Evolutionary conservation across 495 filamentous ascomycete genomes (phyloP).

Genomic region (Corynascus novoguineensis): DNA sequence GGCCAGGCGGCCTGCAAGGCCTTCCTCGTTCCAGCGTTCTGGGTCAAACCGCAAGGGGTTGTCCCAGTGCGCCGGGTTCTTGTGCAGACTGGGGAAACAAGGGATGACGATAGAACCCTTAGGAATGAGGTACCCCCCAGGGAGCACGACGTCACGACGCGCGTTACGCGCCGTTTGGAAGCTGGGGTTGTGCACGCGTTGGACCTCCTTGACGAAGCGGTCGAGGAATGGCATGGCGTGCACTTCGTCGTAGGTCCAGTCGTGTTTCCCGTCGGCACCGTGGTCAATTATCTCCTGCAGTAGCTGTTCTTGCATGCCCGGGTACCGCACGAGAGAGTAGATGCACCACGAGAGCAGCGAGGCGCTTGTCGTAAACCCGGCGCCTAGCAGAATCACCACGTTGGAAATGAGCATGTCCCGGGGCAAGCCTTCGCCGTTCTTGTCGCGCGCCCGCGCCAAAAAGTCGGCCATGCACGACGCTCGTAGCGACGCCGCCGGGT

Average conservation of each 20-base stretch:
- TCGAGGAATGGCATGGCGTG: background rate
- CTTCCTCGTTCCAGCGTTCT: background rate
- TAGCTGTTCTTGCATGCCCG: background rate
- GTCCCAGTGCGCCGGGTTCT: background rate
- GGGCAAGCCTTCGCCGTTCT: background rate
- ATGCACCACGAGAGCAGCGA: background rate
- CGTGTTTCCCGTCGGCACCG: background rate
- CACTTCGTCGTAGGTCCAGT: background rate
- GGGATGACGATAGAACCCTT: background rate
- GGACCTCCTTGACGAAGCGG: background rate
- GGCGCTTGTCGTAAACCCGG: background rate
- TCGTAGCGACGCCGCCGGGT: background rate
- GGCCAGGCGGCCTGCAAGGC: background rate
- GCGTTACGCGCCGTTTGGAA: background rate
- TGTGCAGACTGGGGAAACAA: background rate
- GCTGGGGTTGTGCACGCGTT: background rate
- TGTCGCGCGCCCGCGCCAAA: background rate
- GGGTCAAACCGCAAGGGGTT: background rate
- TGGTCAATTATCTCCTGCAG: background rate
- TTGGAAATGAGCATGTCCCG: background rate
- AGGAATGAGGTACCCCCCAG: background rate
- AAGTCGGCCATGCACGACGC: background rate
- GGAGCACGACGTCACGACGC: background rate
- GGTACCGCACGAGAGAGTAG: background rate
- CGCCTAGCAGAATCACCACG: background rate